These are phyloP conservation scores for Arxiozyma slooffiae DNA, from an alignment of 1,139 yeast genomes.

Conservation along the genomic window DNA sequence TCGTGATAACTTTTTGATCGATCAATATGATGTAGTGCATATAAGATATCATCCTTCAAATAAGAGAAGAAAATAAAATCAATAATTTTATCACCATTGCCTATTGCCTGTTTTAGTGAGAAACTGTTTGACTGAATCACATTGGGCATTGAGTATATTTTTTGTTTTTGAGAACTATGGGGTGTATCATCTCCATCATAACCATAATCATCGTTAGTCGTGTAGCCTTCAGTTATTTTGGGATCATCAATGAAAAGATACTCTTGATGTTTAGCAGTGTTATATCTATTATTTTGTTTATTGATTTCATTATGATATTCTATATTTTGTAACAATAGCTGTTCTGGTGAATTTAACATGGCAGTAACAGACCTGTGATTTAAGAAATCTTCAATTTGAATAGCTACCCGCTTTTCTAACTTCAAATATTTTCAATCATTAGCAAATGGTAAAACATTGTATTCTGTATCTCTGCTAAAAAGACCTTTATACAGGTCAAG, in stretches of 20 bases:
- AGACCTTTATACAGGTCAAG: slow-evolving; percentile 83
- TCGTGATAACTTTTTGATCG: slow-evolving; percentile 15
- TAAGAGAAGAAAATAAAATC: slow-evolving; percentile 76
- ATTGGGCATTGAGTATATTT: slow-evolving; percentile 57
- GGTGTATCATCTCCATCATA: slow-evolving; percentile 80
- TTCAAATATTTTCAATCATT: slow-evolving; percentile 53
- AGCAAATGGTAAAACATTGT: slow-evolving; percentile 75
- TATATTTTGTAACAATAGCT: not conserved
- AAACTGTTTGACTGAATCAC: slow-evolving; percentile 46
- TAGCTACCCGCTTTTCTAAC: slow-evolving; percentile 28
- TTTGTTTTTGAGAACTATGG: slow-evolving; percentile 58
- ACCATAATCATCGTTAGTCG: slow-evolving; percentile 77
- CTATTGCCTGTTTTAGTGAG: slow-evolving; percentile 20
- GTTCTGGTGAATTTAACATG: slow-evolving; percentile 15
- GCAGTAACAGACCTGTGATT: slow-evolving; percentile 21
- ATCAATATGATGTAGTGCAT: slow-evolving; percentile 41
- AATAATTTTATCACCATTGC: slow-evolving; percentile 30
- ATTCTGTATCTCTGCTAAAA: slow-evolving; percentile 72
- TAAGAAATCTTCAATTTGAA: slow-evolving; percentile 22
- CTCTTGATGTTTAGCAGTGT: not conserved
- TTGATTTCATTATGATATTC: not conserved
- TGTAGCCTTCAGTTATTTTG: slow-evolving; percentile 45
- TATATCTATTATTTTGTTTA: not conserved
- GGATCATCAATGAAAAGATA: slow-evolving; percentile 28
- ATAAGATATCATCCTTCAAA: slow-evolving; percentile 50